Conservation (phyloP, 1,139 yeast species). For the Kurtzmaniella quercitrusa region DNA sequence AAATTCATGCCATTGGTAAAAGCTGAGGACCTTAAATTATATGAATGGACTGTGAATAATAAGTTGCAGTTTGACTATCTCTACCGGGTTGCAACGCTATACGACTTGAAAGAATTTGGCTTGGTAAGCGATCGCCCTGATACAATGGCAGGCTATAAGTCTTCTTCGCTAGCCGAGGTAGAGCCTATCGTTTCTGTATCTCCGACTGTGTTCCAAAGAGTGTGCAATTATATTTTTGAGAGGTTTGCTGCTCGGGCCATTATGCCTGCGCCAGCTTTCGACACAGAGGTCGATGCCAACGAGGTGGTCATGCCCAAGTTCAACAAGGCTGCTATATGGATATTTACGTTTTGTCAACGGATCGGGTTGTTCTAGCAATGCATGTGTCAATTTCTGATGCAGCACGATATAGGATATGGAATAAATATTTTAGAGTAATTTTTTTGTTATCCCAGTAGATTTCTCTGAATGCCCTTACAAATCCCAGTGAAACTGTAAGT, state of each 20-base stretch:
- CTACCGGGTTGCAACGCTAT: constrained; percentile 21
- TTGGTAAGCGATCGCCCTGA: constrained; percentile 61
- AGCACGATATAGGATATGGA: neutral
- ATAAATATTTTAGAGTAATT: too few species aligned
- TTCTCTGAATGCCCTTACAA: too few species aligned
- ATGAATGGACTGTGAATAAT: constrained; percentile 80
- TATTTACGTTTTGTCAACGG: constrained; percentile 29
- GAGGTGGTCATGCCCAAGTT: constrained; percentile 12
- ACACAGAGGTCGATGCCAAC: constrained; percentile 23
- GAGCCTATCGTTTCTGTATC: constrained; percentile 4
- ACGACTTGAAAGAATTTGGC: constrained; percentile 40
- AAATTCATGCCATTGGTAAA: constrained; percentile 35
- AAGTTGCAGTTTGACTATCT: constrained; percentile 45
- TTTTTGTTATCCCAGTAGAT: too few species aligned
- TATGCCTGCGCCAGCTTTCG: constrained; percentile 13
- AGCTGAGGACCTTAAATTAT: constrained; percentile 48
- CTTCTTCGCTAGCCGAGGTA: constrained; percentile 5
- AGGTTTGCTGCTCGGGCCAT: constrained; percentile 10
- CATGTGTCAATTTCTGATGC: neutral
- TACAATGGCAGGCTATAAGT: constrained; percentile 21
- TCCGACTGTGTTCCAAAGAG: constrained; percentile 19
- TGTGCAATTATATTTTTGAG: constrained; percentile 15
- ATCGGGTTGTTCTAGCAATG: constrained; percentile 24
- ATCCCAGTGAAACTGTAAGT: too few species aligned
- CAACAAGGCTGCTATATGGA: constrained; percentile 16